A percentile compares a stretch with the other conserved stretches of the same genome.
These are phyloP conservation scores for Beauveria rudraprayagi DNA, from an alignment of 2,329 filamentous ascomycete species.

Conservation along the genomic window DNA sequence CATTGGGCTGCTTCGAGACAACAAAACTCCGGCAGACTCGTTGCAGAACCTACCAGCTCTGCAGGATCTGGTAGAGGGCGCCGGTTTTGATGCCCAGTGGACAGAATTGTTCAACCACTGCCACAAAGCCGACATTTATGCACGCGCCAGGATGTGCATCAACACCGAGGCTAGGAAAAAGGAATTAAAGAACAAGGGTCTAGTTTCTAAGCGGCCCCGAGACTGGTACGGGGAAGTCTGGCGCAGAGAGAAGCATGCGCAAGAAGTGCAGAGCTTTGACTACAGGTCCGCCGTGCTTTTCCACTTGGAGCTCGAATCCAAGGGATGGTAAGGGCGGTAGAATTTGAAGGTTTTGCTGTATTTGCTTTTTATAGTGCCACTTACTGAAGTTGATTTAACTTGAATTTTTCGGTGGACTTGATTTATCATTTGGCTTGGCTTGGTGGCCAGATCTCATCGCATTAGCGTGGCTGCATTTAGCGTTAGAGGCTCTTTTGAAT, in stretches of 20 bases:
- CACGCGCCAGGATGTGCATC: background rate
- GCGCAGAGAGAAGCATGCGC: background rate
- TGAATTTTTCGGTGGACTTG: too few species aligned
- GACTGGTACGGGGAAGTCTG: constrained; percentile 1
- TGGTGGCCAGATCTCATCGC: too few species aligned
- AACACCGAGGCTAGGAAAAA: background rate
- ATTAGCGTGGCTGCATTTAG: too few species aligned
- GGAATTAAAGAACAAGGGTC: background rate
- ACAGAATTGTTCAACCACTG: constrained; percentile 7
- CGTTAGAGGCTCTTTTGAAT: too few species aligned
- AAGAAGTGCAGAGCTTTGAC: background rate
- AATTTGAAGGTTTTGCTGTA: background rate
- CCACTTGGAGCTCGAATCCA: background rate
- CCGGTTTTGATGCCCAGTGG: background rate
- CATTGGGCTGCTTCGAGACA: background rate
- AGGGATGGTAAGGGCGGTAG: background rate
- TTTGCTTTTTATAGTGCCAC: background rate
- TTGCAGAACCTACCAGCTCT: constrained; percentile 23
- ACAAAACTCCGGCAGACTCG: constrained; percentile 22
- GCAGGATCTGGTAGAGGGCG: constrained; percentile 12
- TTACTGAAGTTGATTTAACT: too few species aligned
- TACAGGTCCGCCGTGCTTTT: background rate
- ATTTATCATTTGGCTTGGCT: too few species aligned
- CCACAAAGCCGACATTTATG: constrained; percentile 17
- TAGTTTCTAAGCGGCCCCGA: background rate